Base-by-base conservation (phyloP, 805 yeast genomes). In the Cephaloascus albidus region DNA sequence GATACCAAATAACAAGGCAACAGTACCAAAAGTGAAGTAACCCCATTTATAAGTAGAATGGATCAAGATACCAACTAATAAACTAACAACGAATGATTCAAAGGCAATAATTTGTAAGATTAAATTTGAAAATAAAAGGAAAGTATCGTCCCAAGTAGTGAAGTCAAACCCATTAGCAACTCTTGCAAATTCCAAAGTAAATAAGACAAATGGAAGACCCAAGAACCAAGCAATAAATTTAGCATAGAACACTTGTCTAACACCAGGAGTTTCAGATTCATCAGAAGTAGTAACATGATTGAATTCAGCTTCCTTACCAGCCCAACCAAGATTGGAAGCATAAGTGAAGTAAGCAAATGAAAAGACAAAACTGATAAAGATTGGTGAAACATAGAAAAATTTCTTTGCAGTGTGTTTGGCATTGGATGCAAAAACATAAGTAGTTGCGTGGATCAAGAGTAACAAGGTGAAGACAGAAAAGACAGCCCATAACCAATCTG, bases 401-500 rank as follows among this genome's bases (percentile, higher is more conserved):
- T 62, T 61, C 46, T 57, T 63, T 34, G 59, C 50, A 36, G 60
- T 60, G 30, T 47, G 39, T 14, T 45, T 50, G 23, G 44, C 37
- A 18, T 55, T 49, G 20, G 47, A 43, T 17, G 58, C 51, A 30
- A 58, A 50, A 12, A 49, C 51, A 37, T 51, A 60, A 34, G 55
- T 33, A 6, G 46, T 41, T 4, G 35, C 42, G 16, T 48, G 53
- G 20, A 45, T 48, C 32, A 61, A 36, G 14, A 74, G 51, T n/a
- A 65, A 51, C 1, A 65, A 36, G 16, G 63, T 62, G 47, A 76
- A 70, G 31, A 75, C 38, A 3, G 73, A 54, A 49, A 79, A 77
- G 12, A 62, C 79, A 1, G 85, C 71, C 84, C 84, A 79, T 46
- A 73, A 63, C 84, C 83, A 79, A 53, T 74, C 74, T 6, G 83